Conservation (phyloP, 2,329 filamentous ascomycete species). For the Colletotrichum shisoi region DNA sequence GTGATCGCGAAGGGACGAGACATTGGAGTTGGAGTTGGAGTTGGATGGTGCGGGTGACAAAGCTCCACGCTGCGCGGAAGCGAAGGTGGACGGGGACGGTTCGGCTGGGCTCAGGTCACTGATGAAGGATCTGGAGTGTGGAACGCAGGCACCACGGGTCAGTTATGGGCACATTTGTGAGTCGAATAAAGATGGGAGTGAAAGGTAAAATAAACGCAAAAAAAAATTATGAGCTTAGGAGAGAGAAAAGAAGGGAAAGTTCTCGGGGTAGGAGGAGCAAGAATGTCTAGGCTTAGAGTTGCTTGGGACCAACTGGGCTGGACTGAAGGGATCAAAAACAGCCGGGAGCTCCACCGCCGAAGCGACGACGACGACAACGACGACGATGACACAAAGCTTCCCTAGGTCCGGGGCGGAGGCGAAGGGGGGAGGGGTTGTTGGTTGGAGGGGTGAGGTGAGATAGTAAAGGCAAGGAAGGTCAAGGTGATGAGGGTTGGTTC, state of each 20-base stretch:
- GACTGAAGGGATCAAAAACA: conserved; percentile 36
- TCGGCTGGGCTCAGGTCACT: conserved; percentile 51
- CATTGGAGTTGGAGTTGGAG: conserved; percentile 54
- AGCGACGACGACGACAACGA: conserved; percentile 28
- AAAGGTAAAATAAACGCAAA: conserved; percentile 36
- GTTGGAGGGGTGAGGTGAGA: conserved; percentile 3
- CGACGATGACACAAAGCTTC: conserved; percentile 31
- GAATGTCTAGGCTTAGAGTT: conserved; percentile 19
- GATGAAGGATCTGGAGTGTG: conserved; percentile 42
- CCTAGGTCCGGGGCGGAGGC: conserved; percentile 25
- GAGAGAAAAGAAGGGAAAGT: conserved; percentile 7
- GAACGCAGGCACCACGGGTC: conserved; percentile 37
- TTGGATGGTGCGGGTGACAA: conserved; percentile 55
- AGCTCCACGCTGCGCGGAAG: conserved; percentile 54
- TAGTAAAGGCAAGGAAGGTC: conserved; percentile 10
- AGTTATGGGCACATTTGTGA: conserved; percentile 29
- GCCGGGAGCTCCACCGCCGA: conserved; percentile 32
- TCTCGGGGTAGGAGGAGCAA: conserved; percentile 2
- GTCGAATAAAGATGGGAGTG: conserved; percentile 4
- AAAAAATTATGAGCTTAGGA: conserved; percentile 32
- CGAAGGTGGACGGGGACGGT: conserved; percentile 56
- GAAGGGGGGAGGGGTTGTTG: conserved; percentile 1
- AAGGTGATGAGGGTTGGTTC: conserved; percentile 12
- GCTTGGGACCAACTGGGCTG: conserved; percentile 17
- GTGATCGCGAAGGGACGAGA: conserved; percentile 64